phyloP scores from a whole-genome alignment of 2,329 filamentous ascomycete genomes.

The Neoarthrinium moseri region DNA sequence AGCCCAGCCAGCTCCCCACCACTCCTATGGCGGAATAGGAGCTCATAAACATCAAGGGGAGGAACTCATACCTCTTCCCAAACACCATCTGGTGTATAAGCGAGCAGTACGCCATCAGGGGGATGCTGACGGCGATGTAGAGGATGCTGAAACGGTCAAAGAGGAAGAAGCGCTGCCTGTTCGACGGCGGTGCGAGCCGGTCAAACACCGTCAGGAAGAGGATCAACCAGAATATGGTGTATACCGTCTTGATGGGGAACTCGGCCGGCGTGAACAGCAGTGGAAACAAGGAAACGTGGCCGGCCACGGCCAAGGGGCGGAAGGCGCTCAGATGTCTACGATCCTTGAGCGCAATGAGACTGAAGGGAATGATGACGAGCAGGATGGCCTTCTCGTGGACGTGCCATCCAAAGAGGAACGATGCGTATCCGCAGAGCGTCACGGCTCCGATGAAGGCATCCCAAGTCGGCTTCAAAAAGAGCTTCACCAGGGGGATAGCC shows the following conservation, averaged over 20 bases:
- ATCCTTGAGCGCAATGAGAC: constrained; percentile 85
- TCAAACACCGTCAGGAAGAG: constrained; percentile 86
- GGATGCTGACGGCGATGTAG: constrained; percentile 88
- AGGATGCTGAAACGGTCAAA: constrained; percentile 87
- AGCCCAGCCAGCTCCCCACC: constrained; percentile 91
- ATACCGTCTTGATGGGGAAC: constrained; percentile 90
- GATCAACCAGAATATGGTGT: constrained; percentile 89
- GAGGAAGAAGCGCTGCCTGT: constrained; percentile 78
- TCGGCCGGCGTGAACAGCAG: constrained; percentile 89
- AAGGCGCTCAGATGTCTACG: constrained; percentile 90
- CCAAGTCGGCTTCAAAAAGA: constrained; percentile 80
- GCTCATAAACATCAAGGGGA: constrained; percentile 96
- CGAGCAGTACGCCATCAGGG: constrained; percentile 85
- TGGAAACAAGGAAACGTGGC: constrained; percentile 93
- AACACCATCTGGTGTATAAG: constrained; percentile 81
- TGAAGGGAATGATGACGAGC: constrained; percentile 92
- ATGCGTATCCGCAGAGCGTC: constrained; percentile 91
- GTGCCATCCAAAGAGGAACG: constrained; percentile 97
- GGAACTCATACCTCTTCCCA: constrained; percentile 79
- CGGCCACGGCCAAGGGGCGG: constrained; percentile 84
- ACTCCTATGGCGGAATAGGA: constrained; percentile 94
- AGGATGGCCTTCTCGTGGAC: constrained; percentile 97
- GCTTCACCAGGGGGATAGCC: constrained; percentile 73
- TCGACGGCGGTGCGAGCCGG: constrained; percentile 79
- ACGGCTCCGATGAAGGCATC: constrained; percentile 86